These are phyloP conservation scores for Phaffia tasmanica DNA, from an alignment of 768 basidiomycete genomes.

Conservation along the genomic window DNA sequence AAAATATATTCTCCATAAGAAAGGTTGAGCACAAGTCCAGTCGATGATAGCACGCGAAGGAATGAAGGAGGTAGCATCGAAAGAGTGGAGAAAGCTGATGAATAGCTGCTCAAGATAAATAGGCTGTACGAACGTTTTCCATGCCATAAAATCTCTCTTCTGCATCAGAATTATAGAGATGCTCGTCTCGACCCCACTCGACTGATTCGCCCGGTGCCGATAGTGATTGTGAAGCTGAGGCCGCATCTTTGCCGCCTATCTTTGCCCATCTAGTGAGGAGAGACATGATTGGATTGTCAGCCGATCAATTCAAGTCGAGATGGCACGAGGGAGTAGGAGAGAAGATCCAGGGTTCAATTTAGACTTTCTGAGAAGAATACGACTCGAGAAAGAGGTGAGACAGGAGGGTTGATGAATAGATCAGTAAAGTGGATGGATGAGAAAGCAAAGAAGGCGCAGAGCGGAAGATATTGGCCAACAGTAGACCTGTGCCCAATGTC, in stretches of 20 bases:
- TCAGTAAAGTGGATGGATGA: not conserved
- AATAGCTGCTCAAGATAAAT: not conserved
- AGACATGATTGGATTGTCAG: not conserved
- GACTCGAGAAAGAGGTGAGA: not conserved
- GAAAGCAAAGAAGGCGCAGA: not conserved
- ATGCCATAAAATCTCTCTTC: slow-evolving; percentile 57
- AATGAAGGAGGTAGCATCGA: not conserved
- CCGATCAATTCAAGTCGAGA: slow-evolving; percentile 8
- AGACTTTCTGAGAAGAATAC: not conserved
- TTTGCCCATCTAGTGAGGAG: not conserved
- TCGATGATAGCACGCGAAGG: not conserved
- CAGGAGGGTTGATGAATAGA: not conserved
- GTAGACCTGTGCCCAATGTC: not conserved
- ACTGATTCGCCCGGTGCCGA: not conserved
- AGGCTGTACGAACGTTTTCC: slow-evolving; percentile 65
- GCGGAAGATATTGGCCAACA: not conserved
- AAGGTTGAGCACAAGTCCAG: not conserved
- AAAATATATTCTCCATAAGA: not conserved
- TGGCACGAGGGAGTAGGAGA: not conserved
- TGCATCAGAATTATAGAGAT: slow-evolving; percentile 12
- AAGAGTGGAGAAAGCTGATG: not conserved
- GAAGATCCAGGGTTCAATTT: not conserved
- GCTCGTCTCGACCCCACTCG: not conserved
- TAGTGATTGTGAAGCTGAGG: not conserved
- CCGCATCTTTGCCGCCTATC: not conserved